A percentile compares a stretch with the other conserved stretches of the same genome.
phyloP scores from a whole-genome alignment of 306 rosid genomes.

The Casuarina equisetifolia region DNA sequence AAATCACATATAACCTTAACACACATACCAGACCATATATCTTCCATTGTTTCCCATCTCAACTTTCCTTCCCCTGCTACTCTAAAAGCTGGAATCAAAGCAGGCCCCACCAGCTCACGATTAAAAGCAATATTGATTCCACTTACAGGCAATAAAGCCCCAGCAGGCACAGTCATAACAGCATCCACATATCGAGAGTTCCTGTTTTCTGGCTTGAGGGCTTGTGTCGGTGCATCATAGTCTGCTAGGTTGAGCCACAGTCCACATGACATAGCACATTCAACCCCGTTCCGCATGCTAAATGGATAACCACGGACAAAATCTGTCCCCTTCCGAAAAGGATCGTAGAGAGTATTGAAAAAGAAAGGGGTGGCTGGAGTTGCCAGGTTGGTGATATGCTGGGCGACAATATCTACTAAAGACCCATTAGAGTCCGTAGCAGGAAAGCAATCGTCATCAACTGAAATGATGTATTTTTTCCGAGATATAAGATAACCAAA shows the following conservation, averaged over 20 bases:
- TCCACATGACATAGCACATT: constrained; percentile 87
- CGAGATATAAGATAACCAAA: constrained; percentile 81
- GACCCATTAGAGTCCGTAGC: constrained; percentile 63
- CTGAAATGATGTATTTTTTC: constrained; percentile 77
- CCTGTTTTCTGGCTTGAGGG: constrained; percentile 70
- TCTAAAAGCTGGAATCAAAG: constrained; percentile 80
- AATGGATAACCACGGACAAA: constrained; percentile 99
- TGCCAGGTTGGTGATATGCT: constrained; percentile 73
- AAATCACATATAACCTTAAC: constrained; percentile 82
- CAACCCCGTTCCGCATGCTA: constrained; percentile 84
- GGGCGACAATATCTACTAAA: constrained; percentile 65
- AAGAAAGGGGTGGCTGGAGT: constrained; percentile 99
- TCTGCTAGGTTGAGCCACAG: constrained; percentile 94
- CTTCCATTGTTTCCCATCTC: constrained; percentile 98
- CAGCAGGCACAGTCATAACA: constrained; percentile 73
- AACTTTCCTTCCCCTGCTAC: constrained; percentile 84
- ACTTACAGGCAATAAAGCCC: constrained; percentile 84
- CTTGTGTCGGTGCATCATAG: constrained; percentile 96
- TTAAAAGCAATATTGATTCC: constrained; percentile 92
- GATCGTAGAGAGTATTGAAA: constrained; percentile 95
- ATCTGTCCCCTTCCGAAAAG: constrained; percentile 85
- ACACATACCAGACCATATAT: constrained; percentile 94
- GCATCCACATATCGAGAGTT: constrained; percentile 85
- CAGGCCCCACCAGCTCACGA: constrained; percentile 76
- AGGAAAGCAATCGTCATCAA: constrained; percentile 92